A percentile compares a stretch with the other conserved stretches of the same genome.
Conservation (phyloP, 495 filamentous ascomycete species). For the Xylaria intraflava region DNA sequence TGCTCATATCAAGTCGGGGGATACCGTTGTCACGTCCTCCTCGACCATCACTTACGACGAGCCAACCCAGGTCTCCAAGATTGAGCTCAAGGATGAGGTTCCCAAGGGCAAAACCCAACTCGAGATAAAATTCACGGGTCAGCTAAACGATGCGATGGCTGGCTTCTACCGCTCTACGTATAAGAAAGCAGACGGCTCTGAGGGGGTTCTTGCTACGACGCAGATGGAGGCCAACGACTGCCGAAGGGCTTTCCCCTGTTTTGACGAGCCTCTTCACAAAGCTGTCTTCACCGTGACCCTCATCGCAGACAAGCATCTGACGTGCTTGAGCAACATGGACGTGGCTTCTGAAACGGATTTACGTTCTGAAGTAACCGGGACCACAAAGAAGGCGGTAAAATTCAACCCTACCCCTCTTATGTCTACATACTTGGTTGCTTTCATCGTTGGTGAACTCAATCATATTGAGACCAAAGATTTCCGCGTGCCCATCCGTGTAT, state of each 20-base stretch:
- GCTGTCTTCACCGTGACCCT: slow-evolving; percentile 67
- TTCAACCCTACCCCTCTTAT: slow-evolving; percentile 70
- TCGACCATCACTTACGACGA: slow-evolving; percentile 55
- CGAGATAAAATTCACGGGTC: slow-evolving; percentile 59
- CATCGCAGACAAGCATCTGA: slow-evolving; percentile 65
- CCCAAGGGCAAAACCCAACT: slow-evolving; percentile 58
- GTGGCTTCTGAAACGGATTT: slow-evolving; percentile 58
- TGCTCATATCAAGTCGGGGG: slow-evolving; percentile 56
- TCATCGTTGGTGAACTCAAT: slow-evolving; percentile 69
- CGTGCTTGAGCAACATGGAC: slow-evolving; percentile 78
- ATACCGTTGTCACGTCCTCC: slow-evolving; percentile 42
- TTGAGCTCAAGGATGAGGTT: slow-evolving; percentile 55
- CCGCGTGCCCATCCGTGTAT: slow-evolving; percentile 66
- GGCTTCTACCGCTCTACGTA: slow-evolving; percentile 77
- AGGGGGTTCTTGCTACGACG: slow-evolving; percentile 63
- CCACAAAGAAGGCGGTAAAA: slow-evolving; percentile 60
- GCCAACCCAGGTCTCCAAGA: slow-evolving; percentile 55
- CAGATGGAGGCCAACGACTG: slow-evolving; percentile 81
- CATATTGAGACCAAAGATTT: slow-evolving; percentile 69
- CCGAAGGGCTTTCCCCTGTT: slow-evolving; percentile 67
- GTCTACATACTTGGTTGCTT: slow-evolving; percentile 74
- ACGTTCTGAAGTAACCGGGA: slow-evolving; percentile 44
- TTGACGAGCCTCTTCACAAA: slow-evolving; percentile 72
- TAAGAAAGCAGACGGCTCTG: slow-evolving; percentile 55
- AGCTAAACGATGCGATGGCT: slow-evolving; percentile 73